Evolutionary conservation across 2,329 filamentous ascomycete species (phyloP).

Genomic region (Aureobasidium sp.): DNA sequence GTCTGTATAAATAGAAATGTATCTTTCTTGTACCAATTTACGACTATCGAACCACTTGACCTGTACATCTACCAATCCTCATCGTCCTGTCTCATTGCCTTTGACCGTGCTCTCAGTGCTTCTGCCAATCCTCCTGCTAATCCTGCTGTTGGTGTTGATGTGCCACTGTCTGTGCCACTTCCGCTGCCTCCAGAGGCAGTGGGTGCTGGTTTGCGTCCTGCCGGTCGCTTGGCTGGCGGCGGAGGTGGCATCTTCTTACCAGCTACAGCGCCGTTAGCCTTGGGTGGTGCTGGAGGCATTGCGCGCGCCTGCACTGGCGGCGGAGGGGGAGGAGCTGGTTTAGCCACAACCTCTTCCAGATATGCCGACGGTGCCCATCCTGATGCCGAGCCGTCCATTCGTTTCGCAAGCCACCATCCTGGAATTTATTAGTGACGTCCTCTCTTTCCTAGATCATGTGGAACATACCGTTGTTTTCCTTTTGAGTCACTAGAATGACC

Average conservation of each 20-base stretch:
- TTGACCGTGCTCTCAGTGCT: slow-evolving; percentile 40
- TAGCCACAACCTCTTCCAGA: slow-evolving; percentile 67
- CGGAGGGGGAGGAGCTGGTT: slow-evolving; percentile 48
- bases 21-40: slow-evolving; percentile 9
- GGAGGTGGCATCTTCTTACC: slow-evolving; percentile 65
- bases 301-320: slow-evolving; percentile 36
- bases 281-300: slow-evolving; percentile 55
- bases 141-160: slow-evolving; percentile 29
- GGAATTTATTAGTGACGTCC: slow-evolving; percentile 1
- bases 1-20: slow-evolving; percentile 3
- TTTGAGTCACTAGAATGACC: slow-evolving; percentile 81
- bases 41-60: not conserved
- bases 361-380: slow-evolving; percentile 95
- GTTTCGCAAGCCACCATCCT: slow-evolving; percentile 94
- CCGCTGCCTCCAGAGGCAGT: slow-evolving; percentile 56
- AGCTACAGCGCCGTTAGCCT: slow-evolving; percentile 32
- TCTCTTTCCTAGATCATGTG: not conserved
- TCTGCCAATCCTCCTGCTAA: slow-evolving; percentile 43
- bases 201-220: slow-evolving; percentile 61
- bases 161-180: slow-evolving; percentile 30
- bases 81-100: slow-evolving; percentile 37
- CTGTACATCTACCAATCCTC: slow-evolving; percentile 20
- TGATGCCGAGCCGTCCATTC: slow-evolving; percentile 56
- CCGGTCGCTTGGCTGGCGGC: slow-evolving; percentile 73
- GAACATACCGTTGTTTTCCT: slow-evolving; percentile 81